Conservation (phyloP, 2,329 filamentous ascomycete species). For the Elsinoe australis region DNA sequence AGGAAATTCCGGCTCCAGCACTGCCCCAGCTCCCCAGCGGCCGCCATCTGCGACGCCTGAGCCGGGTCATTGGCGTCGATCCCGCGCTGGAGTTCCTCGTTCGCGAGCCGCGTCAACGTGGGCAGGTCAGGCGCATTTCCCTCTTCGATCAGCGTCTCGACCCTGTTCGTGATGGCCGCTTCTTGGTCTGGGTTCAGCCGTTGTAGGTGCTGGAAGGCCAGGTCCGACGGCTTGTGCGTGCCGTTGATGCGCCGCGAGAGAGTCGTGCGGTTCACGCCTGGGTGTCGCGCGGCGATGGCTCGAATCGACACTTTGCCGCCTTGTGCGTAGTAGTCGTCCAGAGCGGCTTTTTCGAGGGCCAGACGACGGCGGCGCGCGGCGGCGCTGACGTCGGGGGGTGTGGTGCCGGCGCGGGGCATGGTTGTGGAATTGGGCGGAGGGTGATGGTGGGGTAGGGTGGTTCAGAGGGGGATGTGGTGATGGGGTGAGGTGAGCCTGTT, state of each 20-base stretch:
- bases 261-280: conserved; percentile 9
- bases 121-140: conserved; percentile 1
- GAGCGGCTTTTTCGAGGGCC: conserved; percentile 10
- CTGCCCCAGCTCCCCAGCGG: conserved; percentile 4
- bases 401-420: conserved; percentile 14
- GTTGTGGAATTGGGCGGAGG: neutral
- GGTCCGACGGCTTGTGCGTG: conserved; percentile 3
- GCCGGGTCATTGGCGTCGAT: neutral
- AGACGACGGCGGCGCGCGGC: conserved; percentile 2
- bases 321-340: conserved; percentile 12
- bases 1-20: conserved; percentile 11
- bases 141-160: conserved; percentile 10
- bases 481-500: conserved; percentile 13
- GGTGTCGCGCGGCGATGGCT: conserved; percentile 5
- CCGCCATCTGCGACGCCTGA: neutral
- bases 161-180: conserved; percentile 1
- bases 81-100: conserved; percentile 9
- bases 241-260: conserved; percentile 12
- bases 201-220: conserved; percentile 9
- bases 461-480: conserved; percentile 13
- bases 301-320: conserved; percentile 12
- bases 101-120: conserved; percentile 1
- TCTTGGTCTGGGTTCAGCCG: conserved; percentile 10
- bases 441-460: conserved; percentile 11
- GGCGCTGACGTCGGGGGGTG: conserved; percentile 4